Evolutionary conservation across 208 protist species (phyloP).

Genomic region (Tritrichomonas musculus): DNA sequence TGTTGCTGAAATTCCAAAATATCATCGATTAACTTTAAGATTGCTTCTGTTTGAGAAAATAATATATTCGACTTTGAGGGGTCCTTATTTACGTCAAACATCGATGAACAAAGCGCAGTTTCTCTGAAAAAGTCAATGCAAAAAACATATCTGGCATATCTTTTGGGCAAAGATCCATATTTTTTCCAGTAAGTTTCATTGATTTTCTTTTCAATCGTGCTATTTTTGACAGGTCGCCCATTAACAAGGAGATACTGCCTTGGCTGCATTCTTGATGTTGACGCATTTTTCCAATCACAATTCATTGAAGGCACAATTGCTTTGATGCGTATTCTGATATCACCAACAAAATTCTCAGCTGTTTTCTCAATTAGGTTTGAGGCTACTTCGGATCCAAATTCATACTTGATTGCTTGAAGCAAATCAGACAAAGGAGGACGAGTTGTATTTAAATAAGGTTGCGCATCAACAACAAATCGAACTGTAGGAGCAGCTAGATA

Average conservation of each 20-base stretch:
- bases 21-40: not conserved
- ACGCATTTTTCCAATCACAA: not conserved
- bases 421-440: not conserved
- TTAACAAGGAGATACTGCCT: not conserved
- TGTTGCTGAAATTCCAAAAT: not conserved
- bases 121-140: conserved; percentile 4
- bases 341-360: not conserved
- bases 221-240: not conserved
- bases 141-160: not conserved
- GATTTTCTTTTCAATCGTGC: not conserved
- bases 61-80: not conserved
- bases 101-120: not conserved
- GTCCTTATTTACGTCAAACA: not conserved
- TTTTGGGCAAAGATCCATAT: not conserved
- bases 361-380: not conserved
- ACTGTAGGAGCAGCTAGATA: not conserved
- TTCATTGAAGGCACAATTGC: not conserved
- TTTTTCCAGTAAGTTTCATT: not conserved
- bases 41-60: not conserved
- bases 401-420: not conserved
- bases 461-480: not conserved
- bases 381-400: not conserved
- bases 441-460: not conserved
- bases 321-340: not conserved
- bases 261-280: not conserved